Percentiles rank a stretch among this genome's conserved stretches.
phyloP scores from a whole-genome alignment of 768 basidiomycete genomes.

The Suillus alpinus region DNA sequence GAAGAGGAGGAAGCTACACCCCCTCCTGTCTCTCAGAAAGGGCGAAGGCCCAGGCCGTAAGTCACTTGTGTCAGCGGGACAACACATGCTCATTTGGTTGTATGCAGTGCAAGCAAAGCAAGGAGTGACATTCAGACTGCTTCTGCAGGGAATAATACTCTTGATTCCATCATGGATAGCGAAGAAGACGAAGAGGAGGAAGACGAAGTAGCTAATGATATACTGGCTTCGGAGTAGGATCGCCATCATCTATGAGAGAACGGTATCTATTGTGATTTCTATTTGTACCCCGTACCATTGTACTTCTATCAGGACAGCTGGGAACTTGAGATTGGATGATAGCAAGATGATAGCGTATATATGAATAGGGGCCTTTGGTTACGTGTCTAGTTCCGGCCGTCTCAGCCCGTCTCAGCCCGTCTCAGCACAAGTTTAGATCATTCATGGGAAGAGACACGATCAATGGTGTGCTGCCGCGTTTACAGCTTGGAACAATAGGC shows the following conservation, averaged over 20 bases:
- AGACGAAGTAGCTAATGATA: conserved; percentile 43
- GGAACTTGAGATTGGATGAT: no score
- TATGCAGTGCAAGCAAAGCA: conserved; percentile 15
- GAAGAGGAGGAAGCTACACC: conserved; percentile 42
- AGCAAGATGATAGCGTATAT: no score
- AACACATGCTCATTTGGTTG: conserved; percentile 3
- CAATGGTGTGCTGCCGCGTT: no score
- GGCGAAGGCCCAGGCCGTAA: conserved; percentile 10
- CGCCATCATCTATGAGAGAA: not conserved
- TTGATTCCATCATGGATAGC: conserved; percentile 55
- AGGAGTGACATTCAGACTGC: conserved; percentile 12
- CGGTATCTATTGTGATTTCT: conserved; percentile 4
- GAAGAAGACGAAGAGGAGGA: conserved; percentile 46
- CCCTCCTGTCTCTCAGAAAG: conserved; percentile 15
- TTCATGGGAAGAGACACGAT: no score
- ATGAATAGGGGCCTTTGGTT: no score
- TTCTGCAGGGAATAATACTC: conserved; percentile 17
- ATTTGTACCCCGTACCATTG: not conserved
- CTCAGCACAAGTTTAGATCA: no score
- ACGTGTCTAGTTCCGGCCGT: no score
- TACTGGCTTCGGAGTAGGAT: conserved; percentile 32
- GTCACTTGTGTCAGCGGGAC: not conserved
- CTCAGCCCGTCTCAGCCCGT: no score
- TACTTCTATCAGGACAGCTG: not conserved
- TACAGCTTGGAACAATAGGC: no score